These are phyloP conservation scores for Penicillium sp. DNA, from an alignment of 2,329 filamentous ascomycete species.

Conservation along the genomic window DNA sequence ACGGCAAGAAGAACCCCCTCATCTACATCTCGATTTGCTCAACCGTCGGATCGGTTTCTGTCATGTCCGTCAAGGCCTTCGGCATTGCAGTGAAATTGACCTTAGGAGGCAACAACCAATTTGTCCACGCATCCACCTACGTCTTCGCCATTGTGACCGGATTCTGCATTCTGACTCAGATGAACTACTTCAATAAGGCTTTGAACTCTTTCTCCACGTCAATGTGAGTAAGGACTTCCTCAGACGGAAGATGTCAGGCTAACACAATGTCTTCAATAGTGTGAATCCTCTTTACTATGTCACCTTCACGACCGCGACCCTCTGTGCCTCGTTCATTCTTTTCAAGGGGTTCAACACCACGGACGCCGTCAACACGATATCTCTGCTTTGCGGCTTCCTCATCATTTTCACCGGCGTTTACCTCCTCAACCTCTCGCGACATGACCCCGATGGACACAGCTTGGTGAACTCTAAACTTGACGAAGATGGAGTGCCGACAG, in stretches of 20 bases:
- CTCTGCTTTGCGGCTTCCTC: conserved; percentile 86
- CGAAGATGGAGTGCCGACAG: conserved; percentile 75
- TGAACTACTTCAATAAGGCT: conserved; percentile 99
- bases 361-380: conserved; percentile 85
- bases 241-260: neutral
- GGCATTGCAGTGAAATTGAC: conserved; percentile 96
- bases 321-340: conserved; percentile 91
- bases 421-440: conserved; percentile 88
- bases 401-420: conserved; percentile 95
- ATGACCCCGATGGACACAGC: conserved; percentile 76
- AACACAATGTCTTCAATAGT: conserved; percentile 45
- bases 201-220: conserved; percentile 94
- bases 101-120: conserved; percentile 89
- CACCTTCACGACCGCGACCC: conserved; percentile 90
- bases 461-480: conserved; percentile 56
- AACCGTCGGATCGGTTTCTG: conserved; percentile 91
- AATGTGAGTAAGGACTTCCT: conserved; percentile 63
- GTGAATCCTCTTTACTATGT: conserved; percentile 97
- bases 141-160: conserved; percentile 91
- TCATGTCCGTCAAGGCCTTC: conserved; percentile 99
- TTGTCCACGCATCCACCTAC: conserved; percentile 90
- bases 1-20: conserved; percentile 93
- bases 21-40: conserved; percentile 98
- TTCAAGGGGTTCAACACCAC: conserved; percentile 96
- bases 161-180: conserved; percentile 95